Conservation (phyloP, 2,329 filamentous ascomycete species). For the Thelonectria blattea region DNA sequence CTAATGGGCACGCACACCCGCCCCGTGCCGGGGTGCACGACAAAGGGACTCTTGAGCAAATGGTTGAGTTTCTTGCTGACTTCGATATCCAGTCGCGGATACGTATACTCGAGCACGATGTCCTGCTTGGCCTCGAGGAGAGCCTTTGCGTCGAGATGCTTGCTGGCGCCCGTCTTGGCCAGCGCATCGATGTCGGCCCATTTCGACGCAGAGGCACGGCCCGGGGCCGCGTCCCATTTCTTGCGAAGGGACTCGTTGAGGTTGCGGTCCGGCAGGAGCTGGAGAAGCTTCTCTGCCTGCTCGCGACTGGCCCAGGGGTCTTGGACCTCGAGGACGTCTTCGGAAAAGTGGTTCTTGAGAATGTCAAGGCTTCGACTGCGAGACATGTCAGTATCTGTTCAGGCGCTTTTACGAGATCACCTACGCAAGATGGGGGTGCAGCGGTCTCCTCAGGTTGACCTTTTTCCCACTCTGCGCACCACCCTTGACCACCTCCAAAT, state of each 20-base stretch:
- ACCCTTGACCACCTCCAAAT: slow-evolving; percentile 88
- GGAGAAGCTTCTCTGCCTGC: slow-evolving; percentile 77
- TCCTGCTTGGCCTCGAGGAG: slow-evolving; percentile 93
- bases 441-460: slow-evolving; percentile 80
- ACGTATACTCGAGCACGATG: slow-evolving; percentile 95
- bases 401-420: slow-evolving; percentile 32
- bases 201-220: slow-evolving; percentile 77
- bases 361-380: slow-evolving; percentile 80
- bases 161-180: slow-evolving; percentile 77
- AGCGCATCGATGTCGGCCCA: slow-evolving; percentile 93
- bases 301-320: slow-evolving; percentile 80
- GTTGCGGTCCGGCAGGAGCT: slow-evolving; percentile 80
- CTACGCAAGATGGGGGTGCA: slow-evolving; percentile 87
- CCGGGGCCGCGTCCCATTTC: slow-evolving; percentile 89
- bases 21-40: slow-evolving; percentile 93
- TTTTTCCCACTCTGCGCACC: slow-evolving; percentile 86
- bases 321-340: slow-evolving; percentile 81
- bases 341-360: slow-evolving; percentile 82
- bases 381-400: slow-evolving; percentile 23
- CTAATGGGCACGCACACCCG: slow-evolving; percentile 96
- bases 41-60: slow-evolving; percentile 95
- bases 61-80: slow-evolving; percentile 98
- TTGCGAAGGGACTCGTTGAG: slow-evolving; percentile 81
- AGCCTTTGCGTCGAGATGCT: slow-evolving; percentile 72
- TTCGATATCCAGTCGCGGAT: slow-evolving; percentile 94